These are phyloP conservation scores for Ophiostoma himal-ulmi DNA, from an alignment of 2,329 filamentous ascomycete genomes.

Conservation along the genomic window DNA sequence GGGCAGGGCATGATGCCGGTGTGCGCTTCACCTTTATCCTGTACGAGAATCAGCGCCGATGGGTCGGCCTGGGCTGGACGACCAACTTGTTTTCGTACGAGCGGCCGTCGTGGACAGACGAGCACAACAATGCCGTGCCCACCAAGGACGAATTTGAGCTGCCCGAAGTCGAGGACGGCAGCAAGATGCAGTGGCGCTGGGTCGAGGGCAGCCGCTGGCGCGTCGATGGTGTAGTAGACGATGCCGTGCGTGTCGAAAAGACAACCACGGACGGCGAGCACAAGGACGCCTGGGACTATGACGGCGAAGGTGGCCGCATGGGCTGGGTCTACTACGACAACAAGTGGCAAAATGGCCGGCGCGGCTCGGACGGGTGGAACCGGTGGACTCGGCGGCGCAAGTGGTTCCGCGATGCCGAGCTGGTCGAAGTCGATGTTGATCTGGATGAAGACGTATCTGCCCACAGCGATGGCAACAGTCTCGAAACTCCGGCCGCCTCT, in stretches of 20 bases:
- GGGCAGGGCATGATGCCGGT: constrained; percentile 56
- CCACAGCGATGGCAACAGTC: constrained; percentile 34
- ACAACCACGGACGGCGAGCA: constrained; percentile 29
- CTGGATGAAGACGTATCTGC: constrained; percentile 30
- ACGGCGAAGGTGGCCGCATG: constrained; percentile 56
- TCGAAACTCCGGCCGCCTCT: neutral
- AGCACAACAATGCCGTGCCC: constrained; percentile 78
- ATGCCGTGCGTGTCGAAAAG: constrained; percentile 32
- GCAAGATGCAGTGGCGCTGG: constrained; percentile 63
- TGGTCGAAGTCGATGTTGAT: constrained; percentile 63
- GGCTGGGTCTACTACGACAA: constrained; percentile 99
- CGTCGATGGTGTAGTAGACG: constrained; percentile 67
- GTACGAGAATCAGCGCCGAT: constrained; percentile 92
- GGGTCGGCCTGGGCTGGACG: constrained; percentile 94
- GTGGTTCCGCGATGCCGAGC: constrained; percentile 94
- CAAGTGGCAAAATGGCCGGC: constrained; percentile 89
- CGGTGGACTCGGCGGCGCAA: constrained; percentile 89
- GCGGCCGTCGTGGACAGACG: constrained; percentile 87
- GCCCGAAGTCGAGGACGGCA: constrained; percentile 56
- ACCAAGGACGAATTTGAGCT: constrained; percentile 64
- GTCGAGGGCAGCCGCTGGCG: constrained; percentile 79
- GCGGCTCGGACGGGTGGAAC: constrained; percentile 85
- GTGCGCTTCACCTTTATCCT: constrained; percentile 95
- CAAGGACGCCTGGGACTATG: constrained; percentile 46
- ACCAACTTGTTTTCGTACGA: constrained; percentile 87